Base-by-base conservation (phyloP, 352 stramenopile genomes). In the Albugo laibachii region DNA sequence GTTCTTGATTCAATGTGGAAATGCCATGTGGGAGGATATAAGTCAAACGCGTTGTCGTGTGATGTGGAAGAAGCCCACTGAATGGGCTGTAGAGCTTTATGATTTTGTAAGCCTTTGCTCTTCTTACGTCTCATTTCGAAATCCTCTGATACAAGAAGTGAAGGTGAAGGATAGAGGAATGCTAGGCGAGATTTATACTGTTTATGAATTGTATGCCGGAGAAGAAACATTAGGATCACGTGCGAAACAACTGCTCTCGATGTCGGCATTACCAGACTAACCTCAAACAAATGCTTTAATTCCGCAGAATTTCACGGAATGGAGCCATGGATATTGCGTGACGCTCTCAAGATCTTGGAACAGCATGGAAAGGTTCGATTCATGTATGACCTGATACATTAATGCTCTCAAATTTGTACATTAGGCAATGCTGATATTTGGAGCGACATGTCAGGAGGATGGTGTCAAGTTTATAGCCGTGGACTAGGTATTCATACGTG, bases 71-170 rank as follows among this genome's bases (percentile, higher is more conserved):
- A 82, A 74, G 36, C 77, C 77, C 4, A 54, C 58, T 11, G 77
- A 84, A 53, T 89, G 77, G 77, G 77, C 77, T 13, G 69, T 56
- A 41, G 77, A 86, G 51, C 72, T 89, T 56, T 89, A 89, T 56
- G 75, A 84, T 54, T 85, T 83, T 65, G 77, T 89, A 60, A 11
- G 66, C 45, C 13, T 24, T 41, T 27, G 18, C 40, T 41, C 14
- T 41, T n/a, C n/a, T 41, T 14, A 41, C n/a, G 14, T 41, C 36
- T 41, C n/a, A n/a, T 14, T 41, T n/a, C 14, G 36, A n/a, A n/a
- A n/a, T n/a, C 36, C n/a, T n/a, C 14, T n/a, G 36, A 14, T 41
- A n/a, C 36, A n/a, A 14, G 14, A 14, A n/a, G 13, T 41, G 13
- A 45, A 86, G 76, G 73, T 73, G 15, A 76, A 67, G 39, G 64